Evolutionary conservation across 2,329 filamentous ascomycete genomes (phyloP).

Genomic region (Cordyceps farinosa): DNA sequence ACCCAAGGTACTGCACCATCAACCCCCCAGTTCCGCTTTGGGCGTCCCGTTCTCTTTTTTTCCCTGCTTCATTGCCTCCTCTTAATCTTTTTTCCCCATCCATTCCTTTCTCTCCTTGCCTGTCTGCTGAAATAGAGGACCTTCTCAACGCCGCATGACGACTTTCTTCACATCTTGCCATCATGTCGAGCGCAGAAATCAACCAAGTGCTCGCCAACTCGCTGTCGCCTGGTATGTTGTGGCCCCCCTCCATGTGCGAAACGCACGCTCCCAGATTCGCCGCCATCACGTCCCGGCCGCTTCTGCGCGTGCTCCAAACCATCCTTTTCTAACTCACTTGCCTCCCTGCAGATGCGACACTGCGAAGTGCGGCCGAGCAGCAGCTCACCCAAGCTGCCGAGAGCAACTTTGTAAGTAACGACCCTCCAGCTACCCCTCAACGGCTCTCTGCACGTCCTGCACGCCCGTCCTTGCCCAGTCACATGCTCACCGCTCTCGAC

Average conservation of each 20-base stretch:
- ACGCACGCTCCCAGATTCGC: conserved; percentile 16
- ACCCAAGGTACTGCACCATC: conserved; percentile 2
- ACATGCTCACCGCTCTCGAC: conserved; percentile 29
- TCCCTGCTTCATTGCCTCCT: conserved; percentile 14
- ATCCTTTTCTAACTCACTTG: conserved; percentile 32
- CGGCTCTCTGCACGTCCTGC: conserved; percentile 13
- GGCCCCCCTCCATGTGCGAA: conserved; percentile 18
- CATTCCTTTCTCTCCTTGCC: conserved; percentile 15
- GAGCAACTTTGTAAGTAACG: conserved; percentile 77
- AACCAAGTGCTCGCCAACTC: conserved; percentile 97
- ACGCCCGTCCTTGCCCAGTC: conserved; percentile 16
- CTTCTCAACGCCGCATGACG: conserved; percentile 35
- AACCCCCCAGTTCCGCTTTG: conserved; percentile 17
- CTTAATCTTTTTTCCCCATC: neutral
- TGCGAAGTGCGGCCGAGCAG: conserved; percentile 88
- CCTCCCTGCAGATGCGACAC: conserved; percentile 67
- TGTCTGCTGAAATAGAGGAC: conserved; percentile 6
- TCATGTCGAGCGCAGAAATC: conserved; percentile 81
- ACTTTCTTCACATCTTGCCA: conserved; percentile 36
- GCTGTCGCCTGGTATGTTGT: conserved; percentile 79
- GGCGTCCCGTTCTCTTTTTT: conserved; percentile 14
- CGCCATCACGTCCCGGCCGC: conserved; percentile 7
- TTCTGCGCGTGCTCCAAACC: neutral
- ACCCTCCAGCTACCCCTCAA: conserved; percentile 23
- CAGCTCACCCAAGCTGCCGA: conserved; percentile 91